A percentile compares a stretch with the other conserved stretches of the same genome.
Conservation (phyloP, 2,329 filamentous ascomycete species). For the Exophiala sp. region DNA sequence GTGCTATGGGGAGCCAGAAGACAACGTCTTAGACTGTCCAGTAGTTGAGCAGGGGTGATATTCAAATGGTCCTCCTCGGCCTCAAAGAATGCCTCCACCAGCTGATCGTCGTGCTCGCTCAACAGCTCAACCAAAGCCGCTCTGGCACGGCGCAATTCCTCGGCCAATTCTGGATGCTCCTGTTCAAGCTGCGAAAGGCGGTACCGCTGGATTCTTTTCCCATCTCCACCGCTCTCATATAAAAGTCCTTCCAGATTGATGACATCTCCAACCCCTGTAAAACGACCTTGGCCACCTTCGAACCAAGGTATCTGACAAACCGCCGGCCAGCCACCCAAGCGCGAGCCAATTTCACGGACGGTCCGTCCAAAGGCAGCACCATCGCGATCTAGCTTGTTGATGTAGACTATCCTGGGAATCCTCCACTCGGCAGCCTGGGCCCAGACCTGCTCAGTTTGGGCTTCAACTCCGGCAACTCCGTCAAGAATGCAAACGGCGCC, state of each 20-base stretch:
- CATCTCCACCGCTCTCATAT: constrained; percentile 64
- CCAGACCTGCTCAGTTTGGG: constrained; percentile 97
- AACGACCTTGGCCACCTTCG: constrained; percentile 62
- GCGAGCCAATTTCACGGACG: constrained; percentile 74
- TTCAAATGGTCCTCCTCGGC: constrained; percentile 64
- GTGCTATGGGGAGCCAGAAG: constrained; percentile 62
- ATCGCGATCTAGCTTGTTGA: constrained; percentile 81
- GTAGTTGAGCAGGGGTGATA: constrained; percentile 61
- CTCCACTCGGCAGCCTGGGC: constrained; percentile 75
- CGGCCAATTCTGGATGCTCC: constrained; percentile 47
- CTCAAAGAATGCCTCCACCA: constrained; percentile 80
- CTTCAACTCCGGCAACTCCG: constrained; percentile 88
- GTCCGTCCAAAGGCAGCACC: constrained; percentile 77
- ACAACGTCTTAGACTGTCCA: constrained; percentile 65
- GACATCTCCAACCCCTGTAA: constrained; percentile 79
- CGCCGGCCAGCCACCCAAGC: constrained; percentile 76
- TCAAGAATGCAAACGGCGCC: constrained; percentile 90
- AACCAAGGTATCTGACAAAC: constrained; percentile 97
- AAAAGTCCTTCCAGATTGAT: constrained; percentile 67
- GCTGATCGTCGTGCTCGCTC: constrained; percentile 78
- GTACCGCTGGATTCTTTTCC: constrained; percentile 55
- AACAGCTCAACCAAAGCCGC: constrained; percentile 73
- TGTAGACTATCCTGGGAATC: constrained; percentile 74
- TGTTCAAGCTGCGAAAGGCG: constrained; percentile 49
- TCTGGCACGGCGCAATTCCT: constrained; percentile 70